A percentile compares a stretch with the other conserved stretches of the same genome.
Evolutionary conservation across 805 yeast species (phyloP).

Genomic region (Hanseniaspora vineae): DNA sequence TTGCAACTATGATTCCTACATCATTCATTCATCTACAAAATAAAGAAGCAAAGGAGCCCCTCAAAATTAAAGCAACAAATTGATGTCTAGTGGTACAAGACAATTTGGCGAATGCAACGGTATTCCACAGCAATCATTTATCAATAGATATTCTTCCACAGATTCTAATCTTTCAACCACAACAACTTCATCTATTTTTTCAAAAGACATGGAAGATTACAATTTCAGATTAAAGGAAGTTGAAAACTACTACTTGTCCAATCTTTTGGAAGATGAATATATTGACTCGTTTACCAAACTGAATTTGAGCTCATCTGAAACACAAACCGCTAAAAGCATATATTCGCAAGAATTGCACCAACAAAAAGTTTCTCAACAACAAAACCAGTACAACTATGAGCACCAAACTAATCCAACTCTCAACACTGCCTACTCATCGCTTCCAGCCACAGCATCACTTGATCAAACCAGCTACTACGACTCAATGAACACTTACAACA

Average conservation of each 20-base stretch:
- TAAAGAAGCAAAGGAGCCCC: too few relatives aligned
- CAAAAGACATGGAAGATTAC: conserved; percentile 5
- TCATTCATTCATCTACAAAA: too few relatives aligned
- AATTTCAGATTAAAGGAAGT: conserved; percentile 18
- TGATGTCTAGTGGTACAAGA: too few relatives aligned
- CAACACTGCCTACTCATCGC: neutral
- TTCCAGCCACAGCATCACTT: neutral
- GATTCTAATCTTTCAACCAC: neutral
- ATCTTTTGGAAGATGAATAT: conserved; percentile 16
- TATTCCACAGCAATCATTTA: too few relatives aligned
- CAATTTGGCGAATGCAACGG: too few relatives aligned
- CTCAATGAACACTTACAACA: neutral
- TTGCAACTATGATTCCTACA: too few relatives aligned
- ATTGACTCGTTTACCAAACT: conserved; percentile 1
- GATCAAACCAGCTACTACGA: neutral
- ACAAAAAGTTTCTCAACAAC: too few relatives aligned
- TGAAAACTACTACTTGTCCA: conserved; percentile 23
- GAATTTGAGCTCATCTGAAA: neutral
- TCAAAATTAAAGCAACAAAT: too few relatives aligned
- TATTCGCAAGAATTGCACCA: too few relatives aligned
- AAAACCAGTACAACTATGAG: too few relatives aligned
- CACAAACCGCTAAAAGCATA: too few relatives aligned
- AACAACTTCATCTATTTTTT: neutral
- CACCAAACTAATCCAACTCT: neutral
- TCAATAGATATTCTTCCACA: too few relatives aligned